These are phyloP conservation scores for Citrus unshiu DNA, from an alignment of 345 rosid genomes.

Conservation along the genomic window DNA sequence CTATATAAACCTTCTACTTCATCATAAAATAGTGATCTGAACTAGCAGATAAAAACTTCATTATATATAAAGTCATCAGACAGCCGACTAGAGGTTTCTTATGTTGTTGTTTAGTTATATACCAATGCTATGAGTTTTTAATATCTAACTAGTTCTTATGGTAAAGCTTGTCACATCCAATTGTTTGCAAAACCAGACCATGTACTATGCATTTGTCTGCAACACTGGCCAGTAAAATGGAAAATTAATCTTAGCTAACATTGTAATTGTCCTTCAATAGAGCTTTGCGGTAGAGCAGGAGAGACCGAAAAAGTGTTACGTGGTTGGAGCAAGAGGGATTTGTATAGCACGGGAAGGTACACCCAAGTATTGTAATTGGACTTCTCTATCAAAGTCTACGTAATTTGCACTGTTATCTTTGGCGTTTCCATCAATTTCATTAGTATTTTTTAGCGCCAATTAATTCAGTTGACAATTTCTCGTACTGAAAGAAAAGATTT, in stretches of 20 bases:
- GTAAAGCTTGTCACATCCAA: not conserved
- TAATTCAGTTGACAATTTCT: too few species aligned
- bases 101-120: too few species aligned
- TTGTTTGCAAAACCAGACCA: not conserved
- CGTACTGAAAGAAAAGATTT: too few species aligned
- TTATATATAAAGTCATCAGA: too few species aligned
- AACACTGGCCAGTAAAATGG: not conserved
- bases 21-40: too few species aligned
- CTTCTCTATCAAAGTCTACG: constrained; percentile 12
- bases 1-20: too few species aligned
- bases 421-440: not conserved
- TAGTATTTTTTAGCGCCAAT: too few species aligned
- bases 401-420: not conserved
- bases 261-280: not conserved
- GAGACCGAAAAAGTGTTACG: constrained; percentile 29
- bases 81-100: too few species aligned
- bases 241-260: not conserved
- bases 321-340: constrained; percentile 25
- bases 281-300: constrained; percentile 19
- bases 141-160: too few species aligned
- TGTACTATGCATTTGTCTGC: not conserved
- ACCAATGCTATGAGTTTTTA: too few species aligned
- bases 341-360: constrained; percentile 23
- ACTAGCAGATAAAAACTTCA: too few species aligned
- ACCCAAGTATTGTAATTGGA: constrained; percentile 25